Evolutionary conservation across 768 basidiomycete genomes (phyloP).

Genomic region (Mycena rebaudengoi): DNA sequence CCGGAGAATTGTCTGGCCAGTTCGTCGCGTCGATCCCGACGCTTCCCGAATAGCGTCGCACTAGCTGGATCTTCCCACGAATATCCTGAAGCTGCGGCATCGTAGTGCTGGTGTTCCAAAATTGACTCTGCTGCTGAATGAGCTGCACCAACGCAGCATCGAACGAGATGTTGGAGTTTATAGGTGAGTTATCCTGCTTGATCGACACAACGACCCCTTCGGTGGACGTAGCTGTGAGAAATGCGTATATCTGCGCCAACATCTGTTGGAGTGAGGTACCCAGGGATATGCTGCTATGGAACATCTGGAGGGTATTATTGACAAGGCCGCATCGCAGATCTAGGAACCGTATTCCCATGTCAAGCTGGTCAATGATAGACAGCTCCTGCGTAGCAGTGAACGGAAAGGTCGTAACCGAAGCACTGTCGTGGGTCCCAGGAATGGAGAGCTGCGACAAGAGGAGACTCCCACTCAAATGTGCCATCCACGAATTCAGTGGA

Average conservation of each 20-base stretch:
- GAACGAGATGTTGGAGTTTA: not conserved
- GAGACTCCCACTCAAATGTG: not conserved
- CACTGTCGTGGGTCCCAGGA: constrained; percentile 8
- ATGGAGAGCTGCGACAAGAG: constrained; percentile 2
- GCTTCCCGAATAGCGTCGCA: not conserved
- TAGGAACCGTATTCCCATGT: not conserved
- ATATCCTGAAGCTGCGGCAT: not conserved
- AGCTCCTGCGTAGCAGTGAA: constrained; percentile 1
- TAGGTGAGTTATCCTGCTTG: not conserved
- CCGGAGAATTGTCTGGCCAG: not conserved
- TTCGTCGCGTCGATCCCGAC: not conserved
- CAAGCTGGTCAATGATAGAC: constrained; percentile 2
- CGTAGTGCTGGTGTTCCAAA: not conserved
- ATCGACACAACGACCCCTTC: constrained; percentile 1
- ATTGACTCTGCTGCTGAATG: not conserved
- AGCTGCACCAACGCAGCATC: not conserved
- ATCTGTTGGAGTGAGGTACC: not conserved
- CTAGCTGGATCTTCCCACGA: constrained; percentile 7
- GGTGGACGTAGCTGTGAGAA: not conserved
- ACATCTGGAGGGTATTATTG: not conserved
- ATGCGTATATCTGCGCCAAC: not conserved
- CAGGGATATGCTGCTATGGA: not conserved
- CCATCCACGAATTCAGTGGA: not conserved
- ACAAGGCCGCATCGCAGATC: constrained; percentile 1
- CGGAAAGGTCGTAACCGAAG: not conserved